phyloP scores from a whole-genome alignment of 495 filamentous ascomycete genomes.

The Lasiosphaeria hispida region DNA sequence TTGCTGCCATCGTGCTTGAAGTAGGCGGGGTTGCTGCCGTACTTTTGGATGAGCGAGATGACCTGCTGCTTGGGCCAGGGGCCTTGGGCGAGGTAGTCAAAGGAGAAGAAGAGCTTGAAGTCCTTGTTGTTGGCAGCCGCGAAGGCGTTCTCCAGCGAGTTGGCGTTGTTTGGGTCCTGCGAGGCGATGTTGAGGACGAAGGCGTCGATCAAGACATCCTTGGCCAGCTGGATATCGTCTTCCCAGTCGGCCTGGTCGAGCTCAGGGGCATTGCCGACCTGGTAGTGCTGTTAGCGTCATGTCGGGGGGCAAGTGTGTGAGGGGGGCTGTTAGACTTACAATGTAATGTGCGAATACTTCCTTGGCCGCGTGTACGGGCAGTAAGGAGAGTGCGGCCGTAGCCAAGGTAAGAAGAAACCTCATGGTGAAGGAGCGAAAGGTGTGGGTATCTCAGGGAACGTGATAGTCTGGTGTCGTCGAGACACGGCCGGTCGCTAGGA shows the following conservation, averaged over 20 bases:
- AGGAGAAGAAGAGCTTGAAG: conserved; percentile 43
- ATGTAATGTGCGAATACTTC: conserved; percentile 29
- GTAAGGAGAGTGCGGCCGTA: no score
- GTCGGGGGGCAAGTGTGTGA: neutral
- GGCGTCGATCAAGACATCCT: conserved; percentile 19
- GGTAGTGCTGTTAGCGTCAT: neutral
- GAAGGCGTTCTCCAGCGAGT: conserved; percentile 33
- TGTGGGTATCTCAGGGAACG: no score
- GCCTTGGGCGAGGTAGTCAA: conserved; percentile 34
- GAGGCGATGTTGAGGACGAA: conserved; percentile 31
- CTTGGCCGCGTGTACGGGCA: neutral
- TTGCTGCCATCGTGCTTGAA: conserved; percentile 23
- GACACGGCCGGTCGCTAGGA: no score
- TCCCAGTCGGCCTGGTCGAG: conserved; percentile 29
- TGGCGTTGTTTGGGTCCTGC: conserved; percentile 25
- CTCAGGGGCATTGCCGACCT: conserved; percentile 28
- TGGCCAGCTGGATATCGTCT: conserved; percentile 32
- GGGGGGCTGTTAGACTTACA: conserved; percentile 12
- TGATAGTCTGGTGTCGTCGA: no score
- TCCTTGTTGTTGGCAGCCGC: conserved; percentile 24
- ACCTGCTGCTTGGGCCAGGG: conserved; percentile 26
- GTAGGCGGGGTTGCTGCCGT: conserved; percentile 27
- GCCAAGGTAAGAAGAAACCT: no score
- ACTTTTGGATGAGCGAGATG: conserved; percentile 27
- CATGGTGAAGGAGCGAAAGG: no score